Conservation (phyloP, 345 rosid species). For the Eucalyptus cladocalyx region DNA sequence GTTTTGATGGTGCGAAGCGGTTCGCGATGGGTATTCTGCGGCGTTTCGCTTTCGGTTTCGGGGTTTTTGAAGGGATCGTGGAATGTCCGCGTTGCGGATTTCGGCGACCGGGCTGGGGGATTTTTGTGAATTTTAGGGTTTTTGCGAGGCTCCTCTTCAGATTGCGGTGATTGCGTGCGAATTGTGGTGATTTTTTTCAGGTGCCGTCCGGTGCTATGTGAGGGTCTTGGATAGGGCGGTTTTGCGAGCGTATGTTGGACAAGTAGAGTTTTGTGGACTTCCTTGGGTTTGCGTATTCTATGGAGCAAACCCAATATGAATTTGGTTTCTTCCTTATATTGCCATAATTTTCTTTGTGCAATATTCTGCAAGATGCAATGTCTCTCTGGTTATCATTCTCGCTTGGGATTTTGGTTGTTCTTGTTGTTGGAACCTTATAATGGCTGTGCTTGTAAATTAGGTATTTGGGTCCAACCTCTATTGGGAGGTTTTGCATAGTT, state of each 20-base stretch:
- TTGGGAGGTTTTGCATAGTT: neutral
- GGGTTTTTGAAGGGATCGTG: neutral
- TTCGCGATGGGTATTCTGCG: neutral
- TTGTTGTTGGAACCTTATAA: neutral
- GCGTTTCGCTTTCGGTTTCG: neutral
- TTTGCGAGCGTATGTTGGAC: neutral
- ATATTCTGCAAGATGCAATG: neutral
- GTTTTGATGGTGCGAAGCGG: neutral
- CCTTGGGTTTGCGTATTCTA: neutral
- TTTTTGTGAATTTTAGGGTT: neutral
- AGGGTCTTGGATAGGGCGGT: neutral
- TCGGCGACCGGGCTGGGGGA: neutral
- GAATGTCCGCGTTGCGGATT: neutral
- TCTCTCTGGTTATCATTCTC: neutral
- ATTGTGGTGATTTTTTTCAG: neutral
- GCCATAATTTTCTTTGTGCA: neutral
- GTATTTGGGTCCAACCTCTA: neutral
- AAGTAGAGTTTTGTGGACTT: neutral
- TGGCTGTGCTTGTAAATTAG: neutral
- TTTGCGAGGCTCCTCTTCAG: neutral
- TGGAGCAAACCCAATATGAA: neutral
- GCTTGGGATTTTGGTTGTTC: neutral
- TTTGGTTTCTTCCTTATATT: neutral
- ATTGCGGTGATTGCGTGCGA: neutral
- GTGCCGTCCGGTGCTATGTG: neutral